phyloP scores from a whole-genome alignment of 306 rosid species.

The Corylus avellana region DNA sequence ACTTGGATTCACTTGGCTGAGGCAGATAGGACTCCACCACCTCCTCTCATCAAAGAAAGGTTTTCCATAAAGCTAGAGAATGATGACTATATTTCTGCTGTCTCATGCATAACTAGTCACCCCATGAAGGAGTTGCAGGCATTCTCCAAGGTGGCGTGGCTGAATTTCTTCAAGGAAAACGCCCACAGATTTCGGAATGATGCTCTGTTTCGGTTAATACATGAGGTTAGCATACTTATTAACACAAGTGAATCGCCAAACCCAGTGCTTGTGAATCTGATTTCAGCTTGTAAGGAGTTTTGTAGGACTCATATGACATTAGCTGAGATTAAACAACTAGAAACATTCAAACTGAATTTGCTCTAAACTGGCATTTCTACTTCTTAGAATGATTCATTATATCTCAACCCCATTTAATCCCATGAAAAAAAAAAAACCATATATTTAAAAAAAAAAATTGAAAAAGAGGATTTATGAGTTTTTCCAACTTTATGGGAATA shows the following conservation, averaged over 20 bases:
- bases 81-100: conserved; percentile 54
- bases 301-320: conserved; percentile 25
- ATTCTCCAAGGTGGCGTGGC: conserved; percentile 71
- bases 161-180: conserved; percentile 56
- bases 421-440: too few species aligned
- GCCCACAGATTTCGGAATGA: conserved; percentile 50
- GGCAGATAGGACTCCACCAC: conserved; percentile 50
- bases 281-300: conserved; percentile 56
- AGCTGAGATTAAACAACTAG: conserved; percentile 29
- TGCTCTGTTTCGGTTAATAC: conserved; percentile 48
- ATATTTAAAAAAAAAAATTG: too few species aligned
- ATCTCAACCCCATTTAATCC: too few species aligned
- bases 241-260: conserved; percentile 38
- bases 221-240: conserved; percentile 41
- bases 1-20: conserved; percentile 70
- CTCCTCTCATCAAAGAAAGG: conserved; percentile 63
- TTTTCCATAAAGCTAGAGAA: conserved; percentile 62
- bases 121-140: conserved; percentile 41
- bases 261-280: conserved; percentile 50
- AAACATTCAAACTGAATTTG: conserved; percentile 29
- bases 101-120: conserved; percentile 45
- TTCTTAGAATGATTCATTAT: too few species aligned
- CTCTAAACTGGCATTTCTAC: background rate
- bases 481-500: too few species aligned
- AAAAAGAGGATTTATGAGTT: too few species aligned